Base-by-base conservation (phyloP, 371 early-diverging fungal species). In the Fennellomyces sp. region DNA sequence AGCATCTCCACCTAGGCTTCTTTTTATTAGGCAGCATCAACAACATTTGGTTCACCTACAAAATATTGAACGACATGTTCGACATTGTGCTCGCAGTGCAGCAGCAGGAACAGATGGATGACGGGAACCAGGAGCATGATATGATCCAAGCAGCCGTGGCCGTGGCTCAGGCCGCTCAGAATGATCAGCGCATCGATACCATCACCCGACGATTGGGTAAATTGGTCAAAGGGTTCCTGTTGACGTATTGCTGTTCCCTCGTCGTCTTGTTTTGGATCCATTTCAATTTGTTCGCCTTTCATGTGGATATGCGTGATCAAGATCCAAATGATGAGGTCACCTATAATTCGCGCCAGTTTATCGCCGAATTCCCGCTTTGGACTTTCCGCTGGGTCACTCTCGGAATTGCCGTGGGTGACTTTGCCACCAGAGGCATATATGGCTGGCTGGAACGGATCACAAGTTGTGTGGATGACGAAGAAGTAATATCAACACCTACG, bases 241-340 rank as follows among this genome's bases (percentile, higher is more conserved):
- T 64, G n/a, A 72, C 53, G 36, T 84, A 68, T 58, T 86, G 73
- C 48, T 81, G 56, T 56, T 69, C 61, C 26, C 61, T 84, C 49
- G 82, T 84, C 2, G 55, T 81, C n/a, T 55, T 80, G 52, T 82
- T 86, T 52, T 86, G 87, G 87, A 75, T 83, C 51, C 83, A 85
- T 52, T 86, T 85, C 49, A 86, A 82, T 68, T 55, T 86, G 23
- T 79, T 84, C 62, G 85, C 85, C 0, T 84, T 86, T 60, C 74
- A 83, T 26, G 68, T 76, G n/a, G 75, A 81, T 52, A 30, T 61
- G 1, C 49, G 47, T 2, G 48, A 48, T 13, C 29, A 41, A 42
- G 27, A 53, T 27, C 25, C 31, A 7, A 42, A 52, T 5, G 62
- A 56, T 17, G 49, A 38, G 23, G 64, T 58, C 30, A 19, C 19